Base-by-base conservation (phyloP, 129 eudicot genomes). In the Solidago caesia region DNA sequence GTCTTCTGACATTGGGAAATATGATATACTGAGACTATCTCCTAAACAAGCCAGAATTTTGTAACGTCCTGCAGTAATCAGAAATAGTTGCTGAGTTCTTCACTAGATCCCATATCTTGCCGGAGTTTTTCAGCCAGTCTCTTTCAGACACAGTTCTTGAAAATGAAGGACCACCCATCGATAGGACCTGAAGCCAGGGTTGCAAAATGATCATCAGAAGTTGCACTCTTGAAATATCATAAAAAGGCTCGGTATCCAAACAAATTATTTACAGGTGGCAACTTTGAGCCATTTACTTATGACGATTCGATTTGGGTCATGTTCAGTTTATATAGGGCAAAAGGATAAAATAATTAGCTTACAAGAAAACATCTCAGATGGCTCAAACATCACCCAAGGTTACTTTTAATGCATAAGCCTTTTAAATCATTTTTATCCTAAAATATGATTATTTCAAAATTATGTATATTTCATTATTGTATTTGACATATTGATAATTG, bases 91-190 rank as follows among this genome's bases (percentile, higher is more conserved):
- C 77, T 62, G 97, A 90, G 47, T 82, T 90, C 88, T 90, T 93
- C 51, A 93, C 87, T 14, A 86, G 73, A n/a, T 93, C 98, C 98
- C 98, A 93, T 81, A 93, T 85, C 85, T 88, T 93, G 66, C 87
- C 91, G 8, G 98, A 86, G 71, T 88, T 93, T 85, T 90, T 93
- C 82, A 93, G 82, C 98, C 98, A 93, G 67, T 93, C 98, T 12
- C 98, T 87, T 72, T 93, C 98, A 8, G 98, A 90, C 21, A 93
- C 89, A 4, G 92, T 84, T 80, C 98, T 90, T 49, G 97, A 88
- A 59, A 93, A 93, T 4, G 96, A 86, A 9, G 96, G 91, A 11
- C 88, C 74, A 26, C 77, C 75, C 97, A 90, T 93, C 4, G 97
- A 87, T 67, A 92, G 71, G 61, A 89, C 87, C 97, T 92, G 84